phyloP scores from a whole-genome alignment of 768 basidiomycete genomes.

The Boletus patriciae region DNA sequence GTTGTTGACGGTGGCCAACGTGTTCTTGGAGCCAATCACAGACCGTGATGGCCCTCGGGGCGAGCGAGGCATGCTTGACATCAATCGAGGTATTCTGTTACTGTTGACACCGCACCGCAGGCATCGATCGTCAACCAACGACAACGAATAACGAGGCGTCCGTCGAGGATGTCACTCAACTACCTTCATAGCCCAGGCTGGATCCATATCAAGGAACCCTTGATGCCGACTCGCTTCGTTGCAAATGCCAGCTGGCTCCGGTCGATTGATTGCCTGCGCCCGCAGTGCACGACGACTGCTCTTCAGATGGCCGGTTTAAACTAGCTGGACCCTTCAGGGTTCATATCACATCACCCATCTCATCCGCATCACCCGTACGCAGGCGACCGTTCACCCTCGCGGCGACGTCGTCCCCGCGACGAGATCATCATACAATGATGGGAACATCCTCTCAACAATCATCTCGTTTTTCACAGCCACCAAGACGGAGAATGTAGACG shows the following conservation, averaged over 20 bases:
- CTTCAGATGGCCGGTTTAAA: background rate
- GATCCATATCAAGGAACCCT: background rate
- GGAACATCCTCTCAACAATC: background rate
- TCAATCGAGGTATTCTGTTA: background rate
- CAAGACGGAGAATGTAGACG: background rate
- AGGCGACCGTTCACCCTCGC: background rate
- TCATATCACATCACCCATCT: background rate
- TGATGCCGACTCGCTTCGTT: background rate
- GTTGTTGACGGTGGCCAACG: slow-evolving; percentile 4
- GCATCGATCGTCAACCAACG: slow-evolving; percentile 1
- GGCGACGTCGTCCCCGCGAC: background rate
- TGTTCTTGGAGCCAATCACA: slow-evolving; percentile 16
- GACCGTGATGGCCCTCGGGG: background rate
- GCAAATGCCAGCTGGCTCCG: background rate
- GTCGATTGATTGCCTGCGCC: slow-evolving; percentile 5
- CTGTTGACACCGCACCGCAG: background rate
- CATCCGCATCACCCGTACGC: background rate
- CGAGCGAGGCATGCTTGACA: slow-evolving; percentile 3
- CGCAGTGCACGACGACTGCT: background rate
- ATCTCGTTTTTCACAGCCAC: background rate
- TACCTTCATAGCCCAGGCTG: slow-evolving; percentile 1
- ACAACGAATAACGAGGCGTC: background rate
- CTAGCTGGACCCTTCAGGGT: background rate
- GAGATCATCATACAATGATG: background rate
- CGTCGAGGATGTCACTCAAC: background rate